Evolutionary conservation across 305 asterid species (phyloP).

Genomic region (Fraxinus ornus): DNA sequence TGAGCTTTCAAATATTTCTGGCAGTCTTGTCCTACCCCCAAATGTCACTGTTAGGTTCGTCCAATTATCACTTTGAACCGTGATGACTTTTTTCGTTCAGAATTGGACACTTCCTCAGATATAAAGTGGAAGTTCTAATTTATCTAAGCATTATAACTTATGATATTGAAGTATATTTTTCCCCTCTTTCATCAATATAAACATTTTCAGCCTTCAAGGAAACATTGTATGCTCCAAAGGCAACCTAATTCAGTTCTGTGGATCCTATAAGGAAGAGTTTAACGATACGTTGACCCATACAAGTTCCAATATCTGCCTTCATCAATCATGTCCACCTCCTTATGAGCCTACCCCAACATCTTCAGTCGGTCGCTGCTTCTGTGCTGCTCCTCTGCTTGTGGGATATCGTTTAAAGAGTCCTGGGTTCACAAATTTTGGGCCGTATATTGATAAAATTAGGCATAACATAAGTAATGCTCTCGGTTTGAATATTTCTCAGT

Average conservation of each 20-base stretch:
- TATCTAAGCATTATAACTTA: not conserved
- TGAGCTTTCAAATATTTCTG: constrained; percentile 49
- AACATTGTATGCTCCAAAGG: constrained; percentile 54
- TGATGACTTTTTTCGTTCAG: not conserved
- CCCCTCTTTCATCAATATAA: constrained; percentile 5
- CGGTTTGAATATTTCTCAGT: constrained; percentile 41
- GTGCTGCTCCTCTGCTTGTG: constrained; percentile 72
- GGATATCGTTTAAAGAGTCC: constrained; percentile 87
- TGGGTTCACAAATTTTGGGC: constrained; percentile 51
- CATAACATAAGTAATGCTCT: constrained; percentile 48
- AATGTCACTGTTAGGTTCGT: constrained; percentile 66
- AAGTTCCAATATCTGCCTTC: constrained; percentile 43
- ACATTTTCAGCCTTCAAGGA: constrained; percentile 58
- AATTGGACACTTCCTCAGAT: constrained; percentile 1
- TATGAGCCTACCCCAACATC: constrained; percentile 47
- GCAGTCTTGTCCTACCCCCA: constrained; percentile 42
- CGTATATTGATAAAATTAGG: constrained; percentile 41
- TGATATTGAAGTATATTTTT: not conserved
- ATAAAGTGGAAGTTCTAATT: not conserved
- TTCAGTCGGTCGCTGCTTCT: constrained; percentile 52
- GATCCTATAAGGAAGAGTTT: constrained; percentile 36
- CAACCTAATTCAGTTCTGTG: constrained; percentile 45
- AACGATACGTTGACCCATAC: constrained; percentile 30
- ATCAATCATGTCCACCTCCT: constrained; percentile 50
- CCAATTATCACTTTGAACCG: constrained; percentile 9